Base-by-base conservation (phyloP, 495 filamentous ascomycete species). In the Emericellopsis terricola region DNA sequence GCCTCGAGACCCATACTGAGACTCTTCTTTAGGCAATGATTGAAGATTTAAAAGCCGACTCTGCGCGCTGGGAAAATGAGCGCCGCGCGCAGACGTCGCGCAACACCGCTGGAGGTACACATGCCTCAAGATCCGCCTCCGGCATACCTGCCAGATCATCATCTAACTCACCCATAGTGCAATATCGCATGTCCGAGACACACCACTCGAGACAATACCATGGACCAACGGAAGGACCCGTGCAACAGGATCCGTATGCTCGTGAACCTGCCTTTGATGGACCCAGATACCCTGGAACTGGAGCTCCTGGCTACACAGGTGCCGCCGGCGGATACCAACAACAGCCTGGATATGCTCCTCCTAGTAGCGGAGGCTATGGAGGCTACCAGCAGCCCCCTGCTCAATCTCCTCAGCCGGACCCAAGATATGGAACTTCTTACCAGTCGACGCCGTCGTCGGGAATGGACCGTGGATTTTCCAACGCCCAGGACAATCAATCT, bases 41-140 rank as follows among this genome's bases (percentile, higher is more conserved):
- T 46, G 65, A 73, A 57, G 83, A 92, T 61, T 55, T 92, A 39
- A 83, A 82, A 51, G 63, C 68, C 49, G 82, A 89, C 56, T 86
- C 83, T 16, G 64, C 63, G 46, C 71, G 78, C 48, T 92, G 81
- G 81, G 73, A 78, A 52, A 65, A 70, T 47, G 79, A 83, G 63
- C 70, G 55, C 49, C 64, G 59, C 56, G 65, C 64, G 26, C 52
- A 53, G 36, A 35, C 33, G n/a, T 52, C 60, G 40, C 57, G 51
- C 43, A 60, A 55, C 40, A 51, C 59, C 44, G 47, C 54, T 48
- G 60, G 67, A 69, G 69, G 68, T 73, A 73, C 49, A 56, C 53
- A 55, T 47, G 56, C 63, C 54, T 60, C 58, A 48, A 60, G 60
- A 53, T 55, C 67, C 45, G 47, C 51, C 54, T 65, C 57, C 53